A percentile compares a stretch with the other conserved stretches of the same genome.
Conservation (phyloP, 2,329 filamentous ascomycete species). For the Zymoseptoria tritici region DNA sequence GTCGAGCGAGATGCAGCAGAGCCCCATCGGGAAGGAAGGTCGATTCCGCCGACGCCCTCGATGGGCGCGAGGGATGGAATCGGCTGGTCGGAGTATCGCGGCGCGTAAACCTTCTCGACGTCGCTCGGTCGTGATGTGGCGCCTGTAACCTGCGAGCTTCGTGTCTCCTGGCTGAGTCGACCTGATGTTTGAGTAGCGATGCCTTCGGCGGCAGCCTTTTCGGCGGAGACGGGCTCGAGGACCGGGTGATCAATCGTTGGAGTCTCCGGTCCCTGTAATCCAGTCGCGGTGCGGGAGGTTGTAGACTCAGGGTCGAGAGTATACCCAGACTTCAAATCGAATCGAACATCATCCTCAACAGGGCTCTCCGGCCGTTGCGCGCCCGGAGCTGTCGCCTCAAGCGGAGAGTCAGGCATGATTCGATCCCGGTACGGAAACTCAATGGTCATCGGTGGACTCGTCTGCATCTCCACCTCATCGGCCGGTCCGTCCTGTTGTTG, state of each 20-base stretch:
- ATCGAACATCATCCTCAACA: background rate
- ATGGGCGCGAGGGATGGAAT: constrained; percentile 24
- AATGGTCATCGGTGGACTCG: constrained; percentile 24
- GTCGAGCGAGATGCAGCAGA: constrained; percentile 6
- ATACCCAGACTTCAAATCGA: background rate
- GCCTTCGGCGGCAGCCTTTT: constrained; percentile 15
- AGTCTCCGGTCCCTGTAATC: constrained; percentile 9
- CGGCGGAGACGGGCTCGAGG: constrained; percentile 15
- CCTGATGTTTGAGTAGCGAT: constrained; percentile 4
- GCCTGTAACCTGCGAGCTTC: background rate
- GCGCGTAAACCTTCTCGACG: background rate
- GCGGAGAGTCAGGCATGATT: constrained; percentile 10
- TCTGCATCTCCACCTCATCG: constrained; percentile 33
- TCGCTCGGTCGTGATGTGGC: background rate
- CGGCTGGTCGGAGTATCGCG: constrained; percentile 16
- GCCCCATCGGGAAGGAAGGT: constrained; percentile 27
- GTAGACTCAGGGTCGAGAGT: background rate
- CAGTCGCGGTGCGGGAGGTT: background rate
- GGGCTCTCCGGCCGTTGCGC: background rate
- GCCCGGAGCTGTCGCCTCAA: background rate
- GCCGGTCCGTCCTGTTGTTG: constrained; percentile 54
- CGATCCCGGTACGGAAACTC: constrained; percentile 16
- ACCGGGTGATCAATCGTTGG: constrained; percentile 16
- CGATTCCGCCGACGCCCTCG: constrained; percentile 22
- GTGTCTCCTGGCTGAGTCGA: constrained; percentile 9